Evolutionary conservation across 768 basidiomycete species (phyloP).

Genomic region (Coprinopsis sp.): DNA sequence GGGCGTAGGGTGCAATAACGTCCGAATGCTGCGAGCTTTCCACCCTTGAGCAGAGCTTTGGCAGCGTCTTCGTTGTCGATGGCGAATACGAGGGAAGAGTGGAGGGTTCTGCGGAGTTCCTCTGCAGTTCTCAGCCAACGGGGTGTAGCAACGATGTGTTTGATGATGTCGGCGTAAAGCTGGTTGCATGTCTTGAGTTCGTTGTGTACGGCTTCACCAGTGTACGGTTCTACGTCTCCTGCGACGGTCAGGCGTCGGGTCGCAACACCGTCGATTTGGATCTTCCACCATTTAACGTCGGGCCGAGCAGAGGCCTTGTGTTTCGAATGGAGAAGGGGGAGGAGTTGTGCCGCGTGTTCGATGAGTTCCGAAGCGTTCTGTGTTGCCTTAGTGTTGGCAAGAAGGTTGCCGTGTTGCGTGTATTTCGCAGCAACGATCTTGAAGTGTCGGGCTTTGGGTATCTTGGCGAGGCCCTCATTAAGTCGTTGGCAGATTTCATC

Average conservation of each 20-base stretch:
- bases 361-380: not conserved
- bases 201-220: not conserved
- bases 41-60: not conserved
- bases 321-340: not conserved
- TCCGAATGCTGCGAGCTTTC: constrained; percentile 10
- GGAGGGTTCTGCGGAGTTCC: not conserved
- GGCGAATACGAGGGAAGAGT: not conserved
- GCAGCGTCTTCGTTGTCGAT: not conserved
- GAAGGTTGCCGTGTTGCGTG: not conserved
- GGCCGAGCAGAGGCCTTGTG: not conserved
- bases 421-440: not conserved
- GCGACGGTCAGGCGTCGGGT: not conserved
- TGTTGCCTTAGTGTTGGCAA: not conserved
- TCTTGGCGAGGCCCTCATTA: not conserved
- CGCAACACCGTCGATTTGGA: not conserved
- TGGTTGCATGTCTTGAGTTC: not conserved
- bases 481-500: not conserved
- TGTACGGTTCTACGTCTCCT: not conserved
- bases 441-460: not conserved
- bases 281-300: constrained; percentile 2
- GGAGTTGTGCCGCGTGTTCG: not conserved
- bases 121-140: not conserved
- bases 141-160: not conserved
- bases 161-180: not conserved
- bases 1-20: constrained; percentile 12